Conservation (phyloP, 192 early-diverging fungal species). For the Entrophospora sp. region DNA sequence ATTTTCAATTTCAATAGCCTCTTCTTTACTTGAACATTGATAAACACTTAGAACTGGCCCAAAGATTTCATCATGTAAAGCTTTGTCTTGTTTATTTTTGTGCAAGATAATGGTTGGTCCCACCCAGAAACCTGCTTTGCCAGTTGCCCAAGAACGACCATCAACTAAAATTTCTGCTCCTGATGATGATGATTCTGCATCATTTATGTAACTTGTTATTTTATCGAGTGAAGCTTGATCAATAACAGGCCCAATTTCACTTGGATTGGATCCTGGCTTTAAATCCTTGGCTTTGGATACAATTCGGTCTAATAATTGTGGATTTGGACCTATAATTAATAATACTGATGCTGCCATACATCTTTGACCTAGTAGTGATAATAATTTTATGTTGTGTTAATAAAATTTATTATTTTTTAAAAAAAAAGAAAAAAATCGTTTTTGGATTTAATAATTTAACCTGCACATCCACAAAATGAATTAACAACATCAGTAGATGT, state of each 20-base stretch:
- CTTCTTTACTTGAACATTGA: conserved; percentile 41
- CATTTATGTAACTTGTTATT: conserved; percentile 61
- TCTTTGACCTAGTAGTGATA: conserved; percentile 38
- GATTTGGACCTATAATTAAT: conserved; percentile 60
- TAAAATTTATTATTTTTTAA: conserved; percentile 1
- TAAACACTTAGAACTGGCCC: conserved; percentile 69
- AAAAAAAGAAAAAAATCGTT: no score
- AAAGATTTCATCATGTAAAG: conserved; percentile 75
- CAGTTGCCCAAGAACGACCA: conserved; percentile 42
- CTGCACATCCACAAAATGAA: conserved; percentile 68
- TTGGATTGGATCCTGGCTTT: conserved; percentile 40
- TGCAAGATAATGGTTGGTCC: conserved; percentile 66
- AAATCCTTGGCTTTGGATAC: conserved; percentile 49
- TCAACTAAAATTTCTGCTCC: conserved; percentile 64
- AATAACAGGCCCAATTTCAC: conserved; percentile 69
- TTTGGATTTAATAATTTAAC: no score
- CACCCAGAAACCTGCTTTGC: conserved; percentile 56
- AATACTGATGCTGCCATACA: conserved; percentile 74
- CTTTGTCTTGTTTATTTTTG: conserved; percentile 42
- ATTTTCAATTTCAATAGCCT: conserved; percentile 69
- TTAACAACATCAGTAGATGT: conserved; percentile 69
- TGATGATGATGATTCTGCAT: conserved; percentile 33
- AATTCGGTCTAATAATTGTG: conserved; percentile 51
- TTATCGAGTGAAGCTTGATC: conserved; percentile 51
- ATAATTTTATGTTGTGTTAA: background rate